These are phyloP conservation scores for Cladophialophora carrionii DNA, from an alignment of 2,329 filamentous ascomycete species.

Conservation along the genomic window DNA sequence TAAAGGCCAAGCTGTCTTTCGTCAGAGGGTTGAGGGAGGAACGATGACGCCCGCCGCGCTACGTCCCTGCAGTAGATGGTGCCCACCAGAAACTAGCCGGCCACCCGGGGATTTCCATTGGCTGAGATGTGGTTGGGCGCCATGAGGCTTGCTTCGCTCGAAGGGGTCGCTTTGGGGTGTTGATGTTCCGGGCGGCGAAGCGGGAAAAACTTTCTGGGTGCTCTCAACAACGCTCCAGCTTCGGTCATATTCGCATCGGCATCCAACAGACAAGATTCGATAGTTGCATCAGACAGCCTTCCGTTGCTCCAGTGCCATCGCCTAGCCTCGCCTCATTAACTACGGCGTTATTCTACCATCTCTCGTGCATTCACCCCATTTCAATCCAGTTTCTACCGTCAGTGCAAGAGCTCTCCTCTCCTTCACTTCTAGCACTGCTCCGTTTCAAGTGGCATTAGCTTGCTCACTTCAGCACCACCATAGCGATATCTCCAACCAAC, in stretches of 20 bases:
- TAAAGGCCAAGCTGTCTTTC: constrained; percentile 7
- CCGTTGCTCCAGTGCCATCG: constrained; percentile 23
- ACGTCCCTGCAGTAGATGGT: constrained; percentile 29
- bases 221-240: constrained; percentile 24
- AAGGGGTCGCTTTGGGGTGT: constrained; percentile 14
- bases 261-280: constrained; percentile 13
- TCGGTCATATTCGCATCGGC: constrained; percentile 18
- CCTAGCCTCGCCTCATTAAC: constrained; percentile 23
- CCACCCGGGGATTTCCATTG: constrained; percentile 19
- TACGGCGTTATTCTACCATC: background rate
- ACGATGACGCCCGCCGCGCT: constrained; percentile 24
- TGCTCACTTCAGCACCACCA: constrained; percentile 36
- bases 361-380: background rate
- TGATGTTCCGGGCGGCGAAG: constrained; percentile 13
- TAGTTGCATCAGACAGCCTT: constrained; percentile 10
- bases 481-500: constrained; percentile 1
- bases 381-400: constrained; percentile 1
- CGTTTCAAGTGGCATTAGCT: constrained; percentile 39
- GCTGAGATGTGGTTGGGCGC: background rate
- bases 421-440: constrained; percentile 15
- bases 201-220: constrained; percentile 25
- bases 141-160: constrained; percentile 13
- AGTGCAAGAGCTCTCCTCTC: constrained; percentile 16
- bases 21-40: constrained; percentile 21
- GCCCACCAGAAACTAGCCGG: constrained; percentile 29